Evolutionary conservation across 352 stramenopile species (phyloP), one percentile per base, ranked within the genome.

Genomic region (Globisporangium alternatum): DNA sequence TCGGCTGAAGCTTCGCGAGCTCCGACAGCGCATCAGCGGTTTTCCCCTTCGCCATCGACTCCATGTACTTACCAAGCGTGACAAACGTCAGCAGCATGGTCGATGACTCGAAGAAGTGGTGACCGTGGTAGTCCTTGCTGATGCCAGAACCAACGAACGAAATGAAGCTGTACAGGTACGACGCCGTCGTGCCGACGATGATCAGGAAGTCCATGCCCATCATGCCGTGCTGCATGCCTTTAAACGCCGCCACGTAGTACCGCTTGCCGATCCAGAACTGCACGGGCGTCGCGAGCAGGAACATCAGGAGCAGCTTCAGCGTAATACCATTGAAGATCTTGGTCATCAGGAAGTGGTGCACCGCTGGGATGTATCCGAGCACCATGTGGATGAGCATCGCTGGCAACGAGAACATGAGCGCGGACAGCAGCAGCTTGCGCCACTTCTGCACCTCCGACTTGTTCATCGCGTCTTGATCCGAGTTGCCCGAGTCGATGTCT

Each of bases 131-230:
- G 21, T 88, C 65, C 22, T 74, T 60, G 33, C 81, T 76, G 43
- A 94, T 28, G 0, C 70, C 74, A 33, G 81, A 89, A 12, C 82
- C 76, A 30, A 96, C 70, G 28, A 96, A 78, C 45, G 87, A 90
- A 48, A 91, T 69, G 39, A 95, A 80, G 47, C 86, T 94, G 67
- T 96, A 96, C 12, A 89, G 70, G 64, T 96, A 96, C 60, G 88
- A 94, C 51, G 88, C 83, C n/a, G 81, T 84, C 0, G 88, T 95
- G 61, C 88, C 88, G 8, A 87, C 74, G 41, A 93, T 86, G 33
- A 96, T 87, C 33, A 96, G 63, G 59, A 96, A 96, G 58, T 93
- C 86, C 88, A 96, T 96, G n/a, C 88, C 88, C 77, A 95, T 91
- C 57, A 91, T 88, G 1, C 88, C 82, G 56, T 95, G 88, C 67